Percentiles rank a stretch among this genome's conserved stretches.
Conservation (phyloP, 306 rosid species). For the Biancaea sappan region DNA sequence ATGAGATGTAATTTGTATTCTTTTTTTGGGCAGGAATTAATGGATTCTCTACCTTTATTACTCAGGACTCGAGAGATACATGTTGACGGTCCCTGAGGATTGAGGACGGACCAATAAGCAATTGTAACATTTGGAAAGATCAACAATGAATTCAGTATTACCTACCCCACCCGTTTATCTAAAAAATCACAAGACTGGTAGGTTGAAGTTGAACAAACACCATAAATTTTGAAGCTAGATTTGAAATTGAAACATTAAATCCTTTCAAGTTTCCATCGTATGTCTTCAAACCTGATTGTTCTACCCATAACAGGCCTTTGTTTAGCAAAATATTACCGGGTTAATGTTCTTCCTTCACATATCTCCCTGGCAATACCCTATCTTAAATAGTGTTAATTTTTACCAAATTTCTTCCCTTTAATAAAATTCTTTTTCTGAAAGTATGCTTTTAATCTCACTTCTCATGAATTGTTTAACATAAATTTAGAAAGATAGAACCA, state of each 20-base stretch:
- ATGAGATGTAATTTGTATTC: neutral
- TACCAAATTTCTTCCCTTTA: no score
- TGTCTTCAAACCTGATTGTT: no score
- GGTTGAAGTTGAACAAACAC: neutral
- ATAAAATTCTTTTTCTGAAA: no score
- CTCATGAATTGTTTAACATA: no score
- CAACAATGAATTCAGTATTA: neutral
- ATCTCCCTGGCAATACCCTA: no score
- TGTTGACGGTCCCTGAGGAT: conserved; percentile 42
- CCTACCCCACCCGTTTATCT: neutral
- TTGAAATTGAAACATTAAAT: no score
- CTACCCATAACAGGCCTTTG: no score
- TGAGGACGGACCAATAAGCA: conserved; percentile 7
- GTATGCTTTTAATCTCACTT: no score
- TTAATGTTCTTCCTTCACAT: no score
- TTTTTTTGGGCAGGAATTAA: conserved; percentile 44
- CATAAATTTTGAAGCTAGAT: neutral
- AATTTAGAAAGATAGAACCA: neutral
- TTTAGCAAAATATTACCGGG: no score
- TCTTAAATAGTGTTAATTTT: no score
- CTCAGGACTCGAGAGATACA: conserved; percentile 63
- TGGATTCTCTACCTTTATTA: conserved; percentile 55
- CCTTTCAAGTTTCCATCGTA: no score
- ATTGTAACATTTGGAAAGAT: neutral
- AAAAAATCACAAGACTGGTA: neutral